Conservation (phyloP, 257 asterid genomes). For the Voacanga thouarsii region DNA sequence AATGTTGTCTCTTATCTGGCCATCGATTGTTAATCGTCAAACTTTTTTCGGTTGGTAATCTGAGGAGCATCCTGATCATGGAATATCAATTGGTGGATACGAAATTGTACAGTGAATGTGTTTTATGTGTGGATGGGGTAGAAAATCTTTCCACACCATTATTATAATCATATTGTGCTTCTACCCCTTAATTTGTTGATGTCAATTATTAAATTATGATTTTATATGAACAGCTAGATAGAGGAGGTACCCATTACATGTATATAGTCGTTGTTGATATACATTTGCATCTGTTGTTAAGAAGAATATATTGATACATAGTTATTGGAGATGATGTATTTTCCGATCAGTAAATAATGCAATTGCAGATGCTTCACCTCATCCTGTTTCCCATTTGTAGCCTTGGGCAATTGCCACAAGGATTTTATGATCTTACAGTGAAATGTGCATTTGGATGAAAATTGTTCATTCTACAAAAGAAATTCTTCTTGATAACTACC, state of each 20-base stretch:
- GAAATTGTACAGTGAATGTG: slow-evolving; percentile 7
- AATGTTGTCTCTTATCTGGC: not conserved
- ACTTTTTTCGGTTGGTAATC: not conserved
- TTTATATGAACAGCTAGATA: not conserved
- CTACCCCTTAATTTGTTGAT: not conserved
- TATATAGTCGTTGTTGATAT: not conserved
- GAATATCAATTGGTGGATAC: not conserved
- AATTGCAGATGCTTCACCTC: not conserved
- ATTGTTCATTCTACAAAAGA: no score
- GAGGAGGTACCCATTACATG: not conserved
- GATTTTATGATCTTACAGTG: no score
- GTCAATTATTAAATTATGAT: not conserved
- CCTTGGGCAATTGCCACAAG: no score
- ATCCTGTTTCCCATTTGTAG: not conserved
- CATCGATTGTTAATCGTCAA: not conserved
- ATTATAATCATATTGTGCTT: not conserved
- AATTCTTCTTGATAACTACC: no score
- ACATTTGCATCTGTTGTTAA: not conserved
- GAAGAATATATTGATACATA: not conserved
- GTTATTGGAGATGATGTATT: not conserved
- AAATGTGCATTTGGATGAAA: no score
- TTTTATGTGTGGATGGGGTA: not conserved
- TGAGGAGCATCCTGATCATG: not conserved
- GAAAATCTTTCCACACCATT: not conserved
- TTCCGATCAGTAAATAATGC: no score